A percentile compares a stretch with the other conserved stretches of the same genome.
These are phyloP conservation scores for Aspergillus nidulans DNA, from an alignment of 495 filamentous ascomycete species.

Conservation along the genomic window DNA sequence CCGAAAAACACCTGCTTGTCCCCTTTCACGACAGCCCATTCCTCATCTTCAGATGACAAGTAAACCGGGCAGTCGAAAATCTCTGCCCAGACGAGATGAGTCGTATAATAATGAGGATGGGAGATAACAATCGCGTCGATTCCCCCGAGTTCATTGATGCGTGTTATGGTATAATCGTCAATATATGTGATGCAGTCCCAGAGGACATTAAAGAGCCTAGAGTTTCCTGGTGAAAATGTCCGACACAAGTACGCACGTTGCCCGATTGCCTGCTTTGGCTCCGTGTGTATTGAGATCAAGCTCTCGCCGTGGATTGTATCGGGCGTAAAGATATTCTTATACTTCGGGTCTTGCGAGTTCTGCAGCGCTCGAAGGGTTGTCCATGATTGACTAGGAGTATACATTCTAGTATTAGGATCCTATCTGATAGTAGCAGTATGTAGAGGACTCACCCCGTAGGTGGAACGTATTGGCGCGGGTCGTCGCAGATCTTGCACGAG, in stretches of 20 bases:
- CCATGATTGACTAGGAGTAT: constrained; percentile 21
- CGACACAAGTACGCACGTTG: constrained; percentile 64
- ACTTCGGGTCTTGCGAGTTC: constrained; percentile 1
- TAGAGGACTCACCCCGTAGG: constrained; percentile 37
- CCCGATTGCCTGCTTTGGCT: constrained; percentile 57
- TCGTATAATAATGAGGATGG: constrained; percentile 75
- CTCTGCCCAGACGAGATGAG: constrained; percentile 62
- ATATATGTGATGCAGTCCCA: constrained; percentile 71
- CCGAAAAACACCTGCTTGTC: constrained; percentile 16
- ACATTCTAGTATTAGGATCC: neutral
- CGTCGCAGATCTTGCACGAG: constrained; percentile 71
- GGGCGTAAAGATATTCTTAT: constrained; percentile 24
- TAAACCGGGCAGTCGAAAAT: constrained; percentile 62
- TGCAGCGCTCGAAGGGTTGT: constrained; percentile 23
- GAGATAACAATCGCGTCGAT: constrained; percentile 71
- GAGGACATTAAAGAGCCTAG: constrained; percentile 52
- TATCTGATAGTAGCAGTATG: neutral
- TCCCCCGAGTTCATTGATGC: constrained; percentile 50
- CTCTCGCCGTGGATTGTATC: constrained; percentile 5
- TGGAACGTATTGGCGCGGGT: constrained; percentile 66
- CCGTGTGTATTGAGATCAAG: constrained; percentile 21
- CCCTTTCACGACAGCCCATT: constrained; percentile 50
- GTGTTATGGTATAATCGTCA: constrained; percentile 52
- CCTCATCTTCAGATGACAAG: constrained; percentile 53
- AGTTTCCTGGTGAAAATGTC: constrained; percentile 35